Evolutionary conservation across 1,284 basidiomycete genomes (phyloP).

Genomic region (Trichosporon sp.): DNA sequence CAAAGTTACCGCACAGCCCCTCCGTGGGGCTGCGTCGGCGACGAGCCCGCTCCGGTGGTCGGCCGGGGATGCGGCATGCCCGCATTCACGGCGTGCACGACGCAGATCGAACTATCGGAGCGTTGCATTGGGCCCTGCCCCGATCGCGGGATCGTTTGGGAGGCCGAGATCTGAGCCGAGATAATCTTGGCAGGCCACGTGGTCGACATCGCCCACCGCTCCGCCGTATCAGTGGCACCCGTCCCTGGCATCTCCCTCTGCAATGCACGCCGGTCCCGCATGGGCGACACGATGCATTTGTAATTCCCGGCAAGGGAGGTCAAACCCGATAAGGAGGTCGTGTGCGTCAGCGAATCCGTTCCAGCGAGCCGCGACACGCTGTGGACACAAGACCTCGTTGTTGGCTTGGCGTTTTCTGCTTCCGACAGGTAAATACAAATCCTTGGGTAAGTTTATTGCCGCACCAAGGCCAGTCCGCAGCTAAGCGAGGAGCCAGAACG

Average conservation of each 20-base stretch:
- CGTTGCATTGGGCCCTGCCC: neutral
- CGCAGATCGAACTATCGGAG: neutral
- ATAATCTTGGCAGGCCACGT: neutral
- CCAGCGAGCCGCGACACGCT: neutral
- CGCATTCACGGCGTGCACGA: neutral
- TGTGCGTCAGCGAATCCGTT: neutral
- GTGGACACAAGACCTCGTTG: neutral
- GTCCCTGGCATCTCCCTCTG: too few species aligned
- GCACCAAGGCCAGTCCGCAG: too few species aligned
- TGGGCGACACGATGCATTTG: too few species aligned
- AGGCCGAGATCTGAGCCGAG: neutral
- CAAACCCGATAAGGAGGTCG: neutral
- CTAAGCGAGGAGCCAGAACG: too few species aligned
- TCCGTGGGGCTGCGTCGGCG: too few species aligned
- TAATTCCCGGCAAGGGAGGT: too few species aligned
- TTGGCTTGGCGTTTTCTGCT: neutral
- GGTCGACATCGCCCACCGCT: neutral
- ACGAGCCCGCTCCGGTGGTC: too few species aligned
- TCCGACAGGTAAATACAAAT: neutral
- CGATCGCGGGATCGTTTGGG: neutral
- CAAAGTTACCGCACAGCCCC: too few species aligned
- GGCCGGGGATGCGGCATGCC: too few species aligned
- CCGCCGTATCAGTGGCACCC: too few species aligned
- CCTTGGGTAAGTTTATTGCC: neutral
- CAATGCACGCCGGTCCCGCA: neutral